These are phyloP conservation scores for Tricholoma sp. DNA, from an alignment of 768 basidiomycete species.

Conservation along the genomic window DNA sequence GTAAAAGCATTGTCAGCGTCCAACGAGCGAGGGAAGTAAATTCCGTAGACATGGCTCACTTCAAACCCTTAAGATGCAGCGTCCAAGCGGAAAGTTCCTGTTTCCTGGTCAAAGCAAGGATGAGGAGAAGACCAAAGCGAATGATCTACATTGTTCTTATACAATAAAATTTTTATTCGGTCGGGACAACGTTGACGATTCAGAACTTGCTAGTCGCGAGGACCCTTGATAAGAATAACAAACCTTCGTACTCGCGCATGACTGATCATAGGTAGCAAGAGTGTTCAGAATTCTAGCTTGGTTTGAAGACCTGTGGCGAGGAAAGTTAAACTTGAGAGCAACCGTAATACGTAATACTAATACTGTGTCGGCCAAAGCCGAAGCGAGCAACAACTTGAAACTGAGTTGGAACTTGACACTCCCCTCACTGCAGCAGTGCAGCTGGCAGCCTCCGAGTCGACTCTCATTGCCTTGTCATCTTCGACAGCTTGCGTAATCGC, in stretches of 20 bases:
- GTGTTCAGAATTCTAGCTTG: not conserved
- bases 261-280: not conserved
- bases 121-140: not conserved
- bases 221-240: not conserved
- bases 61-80: not conserved
- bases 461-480: no score
- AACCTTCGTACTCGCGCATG: not conserved
- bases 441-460: no score
- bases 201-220: not conserved
- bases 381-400: no score
- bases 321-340: no score
- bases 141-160: not conserved
- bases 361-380: no score
- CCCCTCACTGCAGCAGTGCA: no score
- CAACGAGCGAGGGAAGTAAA: not conserved
- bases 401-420: no score
- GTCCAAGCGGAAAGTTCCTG: not conserved
- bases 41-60: not conserved
- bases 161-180: not conserved
- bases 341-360: no score
- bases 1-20: not conserved
- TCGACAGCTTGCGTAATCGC: no score
- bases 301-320: no score
- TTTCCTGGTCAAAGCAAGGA: slow-evolving; percentile 1
- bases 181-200: not conserved